These are phyloP conservation scores for Myxozyma udenii DNA, from an alignment of 805 yeast genomes.

Conservation along the genomic window DNA sequence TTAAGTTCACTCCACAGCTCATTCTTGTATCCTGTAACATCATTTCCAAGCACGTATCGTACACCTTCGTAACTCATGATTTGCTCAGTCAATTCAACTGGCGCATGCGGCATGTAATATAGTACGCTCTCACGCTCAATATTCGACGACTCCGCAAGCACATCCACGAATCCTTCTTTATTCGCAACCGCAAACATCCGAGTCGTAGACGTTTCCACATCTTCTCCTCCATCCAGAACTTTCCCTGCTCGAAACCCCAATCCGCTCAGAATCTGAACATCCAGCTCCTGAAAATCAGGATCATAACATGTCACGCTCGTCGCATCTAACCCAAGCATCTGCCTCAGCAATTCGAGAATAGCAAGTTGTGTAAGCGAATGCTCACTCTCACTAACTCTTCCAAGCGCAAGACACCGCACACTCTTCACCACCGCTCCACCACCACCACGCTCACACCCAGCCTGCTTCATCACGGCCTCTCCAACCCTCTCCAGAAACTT, in stretches of 20 bases:
- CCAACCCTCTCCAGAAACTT: conserved; percentile 5
- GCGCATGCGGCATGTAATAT: conserved; percentile 75
- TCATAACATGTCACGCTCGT: conserved; percentile 53
- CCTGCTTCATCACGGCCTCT: background rate
- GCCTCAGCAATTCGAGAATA: conserved; percentile 46
- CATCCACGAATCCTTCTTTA: background rate
- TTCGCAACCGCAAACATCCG: background rate
- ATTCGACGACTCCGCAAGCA: background rate
- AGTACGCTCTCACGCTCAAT: conserved; percentile 36
- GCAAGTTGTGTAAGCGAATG: conserved; percentile 65
- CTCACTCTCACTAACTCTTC: conserved; percentile 51
- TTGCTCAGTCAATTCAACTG: conserved; percentile 41
- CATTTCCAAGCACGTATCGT: conserved; percentile 23
- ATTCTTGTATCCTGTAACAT: conserved; percentile 20
- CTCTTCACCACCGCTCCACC: conserved; percentile 3
- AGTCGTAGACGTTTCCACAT: background rate
- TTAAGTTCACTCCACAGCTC: conserved; percentile 16
- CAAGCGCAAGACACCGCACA: conserved; percentile 70
- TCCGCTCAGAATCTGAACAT: conserved; percentile 39
- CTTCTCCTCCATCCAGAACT: conserved; percentile 8
- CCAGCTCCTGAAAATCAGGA: conserved; percentile 56
- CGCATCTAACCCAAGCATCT: conserved; percentile 29
- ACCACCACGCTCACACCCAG: background rate
- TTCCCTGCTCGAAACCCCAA: conserved; percentile 33
- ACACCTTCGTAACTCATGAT: conserved; percentile 25